A percentile compares a stretch with the other conserved stretches of the same genome.
phyloP scores from a whole-genome alignment of 2,329 filamentous ascomycete species.

The Hypoxylon sp. region DNA sequence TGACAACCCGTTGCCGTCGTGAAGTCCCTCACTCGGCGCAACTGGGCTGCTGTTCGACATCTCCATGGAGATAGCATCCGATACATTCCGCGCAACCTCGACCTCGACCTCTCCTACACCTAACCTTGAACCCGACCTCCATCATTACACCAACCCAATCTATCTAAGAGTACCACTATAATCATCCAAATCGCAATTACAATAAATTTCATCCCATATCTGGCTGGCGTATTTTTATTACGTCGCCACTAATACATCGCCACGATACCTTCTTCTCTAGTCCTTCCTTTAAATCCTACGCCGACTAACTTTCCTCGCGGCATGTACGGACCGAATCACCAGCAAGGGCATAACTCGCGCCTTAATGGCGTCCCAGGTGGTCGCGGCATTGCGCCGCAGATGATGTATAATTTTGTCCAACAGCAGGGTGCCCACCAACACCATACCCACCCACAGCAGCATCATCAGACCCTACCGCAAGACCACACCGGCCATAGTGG shows the following conservation, averaged over 20 bases:
- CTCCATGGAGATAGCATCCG: conserved; percentile 79
- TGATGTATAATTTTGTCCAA: conserved; percentile 74
- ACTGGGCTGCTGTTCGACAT: conserved; percentile 49
- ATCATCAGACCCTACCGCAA: conserved; percentile 72
- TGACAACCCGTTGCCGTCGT: conserved; percentile 35
- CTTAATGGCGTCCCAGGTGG: conserved; percentile 79
- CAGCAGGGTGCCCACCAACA: conserved; percentile 65
- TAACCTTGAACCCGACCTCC: conserved; percentile 62
- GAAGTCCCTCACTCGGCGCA: conserved; percentile 31
- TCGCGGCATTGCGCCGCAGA: conserved; percentile 67
- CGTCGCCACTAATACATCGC: conserved; percentile 6
- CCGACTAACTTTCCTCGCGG: conserved; percentile 58
- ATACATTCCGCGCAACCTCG: conserved; percentile 72
- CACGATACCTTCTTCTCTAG: conserved; percentile 53
- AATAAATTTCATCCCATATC: not conserved
- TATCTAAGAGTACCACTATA: conserved; percentile 23
- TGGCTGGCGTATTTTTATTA: not conserved
- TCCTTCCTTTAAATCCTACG: conserved; percentile 38
- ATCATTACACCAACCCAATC: conserved; percentile 52
- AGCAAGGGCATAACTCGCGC: conserved; percentile 81
- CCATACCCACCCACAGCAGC: conserved; percentile 72
- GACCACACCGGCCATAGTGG: conserved; percentile 69
- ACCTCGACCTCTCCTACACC: conserved; percentile 72
- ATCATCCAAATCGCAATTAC: conserved; percentile 27
- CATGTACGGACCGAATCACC: conserved; percentile 82